These are phyloP conservation scores for Pseudocercospora fijiensis DNA, from an alignment of 2,329 filamentous ascomycete species.

Conservation along the genomic window DNA sequence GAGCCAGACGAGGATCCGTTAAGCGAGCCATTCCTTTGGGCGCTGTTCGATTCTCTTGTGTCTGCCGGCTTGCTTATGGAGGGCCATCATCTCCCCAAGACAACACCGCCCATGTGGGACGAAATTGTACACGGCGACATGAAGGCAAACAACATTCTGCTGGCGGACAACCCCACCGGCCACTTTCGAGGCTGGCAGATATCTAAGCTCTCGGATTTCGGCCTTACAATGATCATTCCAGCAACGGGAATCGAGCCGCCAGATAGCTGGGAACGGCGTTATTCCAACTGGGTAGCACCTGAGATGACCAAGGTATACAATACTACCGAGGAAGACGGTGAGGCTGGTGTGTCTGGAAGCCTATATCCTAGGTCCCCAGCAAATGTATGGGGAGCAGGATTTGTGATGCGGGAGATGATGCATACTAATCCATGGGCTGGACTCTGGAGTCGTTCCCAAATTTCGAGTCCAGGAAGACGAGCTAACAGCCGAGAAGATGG, in stretches of 20 bases:
- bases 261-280: neutral
- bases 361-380: neutral
- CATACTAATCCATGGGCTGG: neutral
- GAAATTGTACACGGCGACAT: constrained; percentile 12
- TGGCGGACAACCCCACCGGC: neutral
- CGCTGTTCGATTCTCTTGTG: constrained; percentile 7
- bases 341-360: too few relatives aligned
- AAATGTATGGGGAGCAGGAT: neutral
- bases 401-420: neutral
- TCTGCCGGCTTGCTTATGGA: constrained; percentile 16
- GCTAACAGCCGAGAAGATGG: too few relatives aligned
- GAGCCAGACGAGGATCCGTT: neutral
- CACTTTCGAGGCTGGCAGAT: constrained; percentile 8
- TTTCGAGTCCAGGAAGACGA: too few relatives aligned
- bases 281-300: neutral
- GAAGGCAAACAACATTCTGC: constrained; percentile 11
- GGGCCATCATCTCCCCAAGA: constrained; percentile 2
- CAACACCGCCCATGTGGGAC: neutral
- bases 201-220: constrained; percentile 13
- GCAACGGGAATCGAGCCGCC: neutral
- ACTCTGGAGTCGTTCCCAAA: too few relatives aligned
- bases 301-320: neutral
- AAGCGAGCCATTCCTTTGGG: constrained; percentile 14
- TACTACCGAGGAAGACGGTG: too few relatives aligned
- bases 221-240: neutral